Evolutionary conservation across 208 protist species (phyloP), one percentile per base, ranked within the genome.

Genomic region (Acanthamoeba divionensis): DNA sequence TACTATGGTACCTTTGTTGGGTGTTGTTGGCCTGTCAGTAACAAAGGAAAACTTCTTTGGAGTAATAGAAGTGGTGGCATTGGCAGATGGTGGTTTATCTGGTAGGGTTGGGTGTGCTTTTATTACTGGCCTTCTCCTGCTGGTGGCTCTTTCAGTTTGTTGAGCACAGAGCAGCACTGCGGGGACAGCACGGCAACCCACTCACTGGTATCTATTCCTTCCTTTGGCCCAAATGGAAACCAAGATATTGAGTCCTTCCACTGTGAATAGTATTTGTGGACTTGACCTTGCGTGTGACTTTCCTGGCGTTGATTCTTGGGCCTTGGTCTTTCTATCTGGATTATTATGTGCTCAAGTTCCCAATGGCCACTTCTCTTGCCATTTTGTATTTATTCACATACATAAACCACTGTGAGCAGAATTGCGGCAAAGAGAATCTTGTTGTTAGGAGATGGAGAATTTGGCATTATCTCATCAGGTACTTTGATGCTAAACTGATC

Each of bases 401-500:
- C 73, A 83, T 54, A 26, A 54, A 83, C 1, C 73, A 65, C 73
- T 54, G 50, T 2, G 73, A 83, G 47, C 73, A 83, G 73, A 83
- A 83, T 33, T 47, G 73, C 41, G 73, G 73, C 44, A 83, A 83
- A 54, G 48, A n/a, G 24, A n/a, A 29, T 0, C 41, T 54, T 4
- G 8, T 47, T 8, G 31, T 83, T 3, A 29, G 73, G 2, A 26
- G 31, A 38, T 83, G 73, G 18, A 47, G 50, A 12, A 63, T 83
- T 47, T 83, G 73, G 73, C 57, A 83, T 33, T n/a, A 65, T 47
- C 50, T 36, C 73, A 83, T 62, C 31, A 26, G 24, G 48, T 83
- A 83, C 73, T 83, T 83, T 54, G 38, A 47, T 5, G 50, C 63
- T 31, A 54, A 83, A n/a, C n/a, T 83, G 26, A 54, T 83, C 29